Evolutionary conservation across 1,139 yeast genomes (phyloP), one percentile per base, ranked within the genome.

Genomic region (Scheffersomyces cryptocercus): DNA sequence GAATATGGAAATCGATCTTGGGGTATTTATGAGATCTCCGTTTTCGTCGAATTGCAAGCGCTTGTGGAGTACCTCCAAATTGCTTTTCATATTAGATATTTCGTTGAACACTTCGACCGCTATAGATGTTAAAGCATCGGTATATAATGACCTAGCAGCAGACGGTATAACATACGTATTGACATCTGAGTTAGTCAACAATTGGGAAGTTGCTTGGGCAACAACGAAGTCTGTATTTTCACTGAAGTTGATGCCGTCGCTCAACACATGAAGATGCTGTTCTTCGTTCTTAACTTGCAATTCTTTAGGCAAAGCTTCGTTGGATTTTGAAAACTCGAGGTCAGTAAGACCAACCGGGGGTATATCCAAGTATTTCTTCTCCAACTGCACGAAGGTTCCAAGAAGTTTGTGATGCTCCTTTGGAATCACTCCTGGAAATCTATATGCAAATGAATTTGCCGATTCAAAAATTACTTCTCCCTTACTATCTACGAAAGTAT

Each of bases 371-470:
- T 59, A 51, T 40, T 72, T 73, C 13, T 49, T 48, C 49, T 74
- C 79, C 36, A 61, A 41, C 39, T 55, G 57, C 1, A 73, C 69
- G 41, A 73, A 55, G 7, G 52, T 52, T 38, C 54, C 45, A 3
- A 73, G 41, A 1, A 62, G 44, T 1, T 46, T 44, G 10, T 51
- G 50, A 36, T 53, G 58, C 29, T 54, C 42, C 2, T 51, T 46
- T 0, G 84, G 83, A 33, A 81, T 67, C 2, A 79, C 72, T 2
- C 65, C 59, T 0, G 91, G 90, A 9, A 85, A 64, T 43, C 90
- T 66, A 31, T 79, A 57, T 36, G 67, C 66, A 39, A 85, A 74
- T 10, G 63, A 59, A n/a, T 65, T 58, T 46, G 72, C 73, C 10
- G 77, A 65, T 1, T 76, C 75, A 62, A 75, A 82, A 1, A 68